phyloP scores from a whole-genome alignment of 2,329 filamentous ascomycete species.

The Talaromyces sp. region DNA sequence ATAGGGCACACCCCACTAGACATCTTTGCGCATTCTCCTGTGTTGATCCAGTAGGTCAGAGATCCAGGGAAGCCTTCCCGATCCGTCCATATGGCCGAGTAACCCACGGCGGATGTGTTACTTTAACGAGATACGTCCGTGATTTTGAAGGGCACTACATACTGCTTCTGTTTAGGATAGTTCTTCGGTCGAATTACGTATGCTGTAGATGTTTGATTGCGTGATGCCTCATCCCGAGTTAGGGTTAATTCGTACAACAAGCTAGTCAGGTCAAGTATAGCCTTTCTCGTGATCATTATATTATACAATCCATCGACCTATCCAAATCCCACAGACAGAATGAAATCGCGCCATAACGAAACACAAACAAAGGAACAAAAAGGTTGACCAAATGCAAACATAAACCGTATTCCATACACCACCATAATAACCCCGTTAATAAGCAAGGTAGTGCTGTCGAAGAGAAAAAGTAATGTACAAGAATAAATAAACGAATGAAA shows the following conservation, averaged over 20 bases:
- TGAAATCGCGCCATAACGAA: neutral
- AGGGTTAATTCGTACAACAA: neutral
- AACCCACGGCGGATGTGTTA: conserved; percentile 4
- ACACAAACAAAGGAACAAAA: neutral
- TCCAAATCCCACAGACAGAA: neutral
- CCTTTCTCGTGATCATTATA: neutral
- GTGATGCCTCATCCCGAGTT: neutral
- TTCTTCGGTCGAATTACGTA: neutral
- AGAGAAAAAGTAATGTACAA: conserved; percentile 16
- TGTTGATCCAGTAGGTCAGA: neutral
- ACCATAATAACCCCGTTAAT: neutral
- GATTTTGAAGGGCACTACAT: no score
- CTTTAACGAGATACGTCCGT: neutral
- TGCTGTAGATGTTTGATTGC: neutral
- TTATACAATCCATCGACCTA: neutral
- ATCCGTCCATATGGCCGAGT: conserved; percentile 11
- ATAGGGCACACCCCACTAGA: neutral
- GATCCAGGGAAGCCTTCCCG: conserved; percentile 20
- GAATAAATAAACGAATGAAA: neutral
- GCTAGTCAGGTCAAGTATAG: neutral
- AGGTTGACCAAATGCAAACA: neutral
- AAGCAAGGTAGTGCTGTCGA: neutral
- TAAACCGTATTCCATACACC: neutral
- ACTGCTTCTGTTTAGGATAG: neutral
- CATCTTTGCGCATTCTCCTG: neutral